Evolutionary conservation across 1,139 yeast species (phyloP).

Genomic region (Wickerhamiella pararugosa): DNA sequence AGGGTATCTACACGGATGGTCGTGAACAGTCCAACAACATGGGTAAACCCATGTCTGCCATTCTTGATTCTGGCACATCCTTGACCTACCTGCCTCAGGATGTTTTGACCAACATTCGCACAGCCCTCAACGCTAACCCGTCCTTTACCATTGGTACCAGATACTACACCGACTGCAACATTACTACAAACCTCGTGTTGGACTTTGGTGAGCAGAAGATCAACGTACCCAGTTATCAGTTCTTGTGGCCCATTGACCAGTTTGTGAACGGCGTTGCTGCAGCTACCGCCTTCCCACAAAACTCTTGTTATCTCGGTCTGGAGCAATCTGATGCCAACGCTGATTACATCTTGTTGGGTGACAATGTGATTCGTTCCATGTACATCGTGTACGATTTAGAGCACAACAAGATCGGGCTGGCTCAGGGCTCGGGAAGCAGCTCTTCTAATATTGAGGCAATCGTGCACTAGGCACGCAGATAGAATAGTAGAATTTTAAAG

Average conservation of each 20-base stretch:
- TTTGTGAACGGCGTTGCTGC: conserved; percentile 22
- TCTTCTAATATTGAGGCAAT: conserved; percentile 21
- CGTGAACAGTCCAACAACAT: conserved; percentile 25
- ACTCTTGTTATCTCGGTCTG: conserved; percentile 25
- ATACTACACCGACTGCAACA: conserved; percentile 27
- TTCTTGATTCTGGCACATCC: conserved; percentile 59
- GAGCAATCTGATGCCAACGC: conserved; percentile 20
- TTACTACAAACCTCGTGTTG: conserved; percentile 25
- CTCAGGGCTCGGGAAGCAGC: conserved; percentile 28
- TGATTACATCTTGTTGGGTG: conserved; percentile 30
- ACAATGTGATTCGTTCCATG: conserved; percentile 37
- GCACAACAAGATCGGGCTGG: conserved; percentile 36
- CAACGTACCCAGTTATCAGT: conserved; percentile 32
- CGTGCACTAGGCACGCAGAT: background rate
- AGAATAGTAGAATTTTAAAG: too few species aligned
- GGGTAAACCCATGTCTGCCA: conserved; percentile 27
- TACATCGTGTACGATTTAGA: conserved; percentile 43
- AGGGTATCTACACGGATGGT: conserved; percentile 26
- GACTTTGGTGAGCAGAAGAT: conserved; percentile 40
- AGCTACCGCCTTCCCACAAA: conserved; percentile 23
- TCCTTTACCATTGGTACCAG: conserved; percentile 24
- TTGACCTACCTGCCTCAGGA: conserved; percentile 36
- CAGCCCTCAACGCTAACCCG: conserved; percentile 25
- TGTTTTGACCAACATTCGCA: conserved; percentile 23
- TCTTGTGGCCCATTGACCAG: conserved; percentile 26